Percentiles rank a stretch among this genome's conserved stretches.
Conservation (phyloP, 1,139 yeast species). For the Yamadazyma epiphylla region DNA sequence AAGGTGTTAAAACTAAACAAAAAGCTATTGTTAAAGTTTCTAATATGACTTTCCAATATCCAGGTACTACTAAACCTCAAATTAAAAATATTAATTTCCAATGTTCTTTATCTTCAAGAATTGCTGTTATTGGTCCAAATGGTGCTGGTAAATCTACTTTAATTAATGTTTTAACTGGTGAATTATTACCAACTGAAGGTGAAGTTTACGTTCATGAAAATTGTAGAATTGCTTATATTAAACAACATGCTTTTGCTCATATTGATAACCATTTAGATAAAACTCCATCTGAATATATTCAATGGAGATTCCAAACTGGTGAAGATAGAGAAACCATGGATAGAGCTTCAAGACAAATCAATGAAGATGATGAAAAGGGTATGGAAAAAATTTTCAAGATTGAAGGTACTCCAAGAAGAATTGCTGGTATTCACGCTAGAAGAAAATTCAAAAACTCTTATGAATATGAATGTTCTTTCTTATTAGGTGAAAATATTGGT, state of each 20-base stretch:
- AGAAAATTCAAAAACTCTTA: constrained; percentile 99
- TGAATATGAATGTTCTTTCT: constrained; percentile 98
- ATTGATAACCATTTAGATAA: constrained; percentile 97
- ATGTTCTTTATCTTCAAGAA: constrained; percentile 97
- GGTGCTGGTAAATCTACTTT: constrained; percentile 99
- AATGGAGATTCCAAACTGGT: constrained; percentile 99
- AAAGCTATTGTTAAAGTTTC: constrained; percentile 98
- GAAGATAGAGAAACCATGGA: constrained; percentile 99
- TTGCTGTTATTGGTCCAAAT: constrained; percentile 99
- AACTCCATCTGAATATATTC: constrained; percentile 99
- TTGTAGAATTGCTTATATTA: constrained; percentile 99
- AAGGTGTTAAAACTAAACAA: constrained; percentile 99
- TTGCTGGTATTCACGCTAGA: constrained; percentile 92
- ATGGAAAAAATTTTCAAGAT: constrained; percentile 99
- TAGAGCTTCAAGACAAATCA: constrained; percentile 98
- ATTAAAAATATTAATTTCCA: constrained; percentile 88
- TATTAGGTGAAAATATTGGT: constrained; percentile 96
- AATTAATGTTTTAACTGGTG: constrained; percentile 98
- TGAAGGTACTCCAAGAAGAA: constrained; percentile 98
- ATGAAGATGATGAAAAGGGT: constrained; percentile 94
- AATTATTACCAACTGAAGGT: constrained; percentile 95
- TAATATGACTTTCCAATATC: constrained; percentile 97
- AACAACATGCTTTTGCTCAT: constrained; percentile 99
- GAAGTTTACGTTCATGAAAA: constrained; percentile 99
- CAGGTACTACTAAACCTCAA: constrained; percentile 97